phyloP scores from a whole-genome alignment of 1,284 basidiomycete genomes.

The Phlebopus sp. region DNA sequence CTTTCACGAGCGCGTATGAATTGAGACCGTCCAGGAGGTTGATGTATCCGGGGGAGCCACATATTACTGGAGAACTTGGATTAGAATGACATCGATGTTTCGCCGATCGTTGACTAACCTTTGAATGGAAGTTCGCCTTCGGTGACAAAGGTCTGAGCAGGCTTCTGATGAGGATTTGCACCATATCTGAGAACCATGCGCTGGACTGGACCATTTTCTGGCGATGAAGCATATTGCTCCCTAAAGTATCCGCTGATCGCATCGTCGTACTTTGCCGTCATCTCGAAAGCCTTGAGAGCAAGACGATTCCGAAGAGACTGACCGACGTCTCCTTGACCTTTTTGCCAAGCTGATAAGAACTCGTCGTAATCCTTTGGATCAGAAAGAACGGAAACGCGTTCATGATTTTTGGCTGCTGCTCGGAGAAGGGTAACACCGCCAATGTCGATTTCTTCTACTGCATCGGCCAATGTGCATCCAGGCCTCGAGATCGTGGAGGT shows the following conservation, averaged over 20 bases:
- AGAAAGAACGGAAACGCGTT: constrained; percentile 87
- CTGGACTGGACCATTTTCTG: constrained; percentile 74
- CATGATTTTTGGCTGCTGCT: constrained; percentile 98
- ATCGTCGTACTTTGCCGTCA: constrained; percentile 92
- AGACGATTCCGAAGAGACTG: constrained; percentile 74
- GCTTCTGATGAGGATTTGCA: constrained; percentile 98
- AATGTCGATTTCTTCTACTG: constrained; percentile 98
- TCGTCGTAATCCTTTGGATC: constrained; percentile 91
- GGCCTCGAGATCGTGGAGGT: constrained; percentile 87
- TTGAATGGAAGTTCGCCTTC: constrained; percentile 92
- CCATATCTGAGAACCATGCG: constrained; percentile 91
- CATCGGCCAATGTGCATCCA: constrained; percentile 86
- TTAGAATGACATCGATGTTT: constrained; percentile 4
- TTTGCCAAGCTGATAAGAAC: constrained; percentile 78
- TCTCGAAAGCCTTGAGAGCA: constrained; percentile 97
- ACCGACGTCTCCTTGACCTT: constrained; percentile 66
- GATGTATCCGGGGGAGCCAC: constrained; percentile 97
- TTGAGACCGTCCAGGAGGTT: constrained; percentile 99
- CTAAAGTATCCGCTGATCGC: constrained; percentile 98
- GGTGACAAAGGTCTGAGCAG: constrained; percentile 94
- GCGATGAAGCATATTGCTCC: constrained; percentile 88
- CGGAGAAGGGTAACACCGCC: constrained; percentile 97
- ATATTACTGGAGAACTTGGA: constrained; percentile 57
- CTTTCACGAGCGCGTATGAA: constrained; percentile 94
- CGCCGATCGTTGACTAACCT: constrained; percentile 46